phyloP scores from a whole-genome alignment of 345 rosid species.

The Salix dunnii region DNA sequence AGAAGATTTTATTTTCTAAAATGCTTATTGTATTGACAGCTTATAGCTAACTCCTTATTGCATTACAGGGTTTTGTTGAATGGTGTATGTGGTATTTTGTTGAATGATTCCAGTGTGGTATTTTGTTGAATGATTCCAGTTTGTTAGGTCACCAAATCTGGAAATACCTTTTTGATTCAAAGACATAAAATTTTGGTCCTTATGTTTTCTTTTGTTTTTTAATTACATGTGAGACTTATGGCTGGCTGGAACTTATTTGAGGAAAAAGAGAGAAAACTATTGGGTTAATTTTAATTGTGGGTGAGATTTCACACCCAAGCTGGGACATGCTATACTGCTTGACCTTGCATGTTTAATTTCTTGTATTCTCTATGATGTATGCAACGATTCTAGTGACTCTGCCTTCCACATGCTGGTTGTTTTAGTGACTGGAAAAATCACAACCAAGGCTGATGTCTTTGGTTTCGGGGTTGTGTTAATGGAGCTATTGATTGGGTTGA shows the following conservation, averaged over 20 bases:
- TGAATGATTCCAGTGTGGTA: neutral
- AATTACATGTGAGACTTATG: neutral
- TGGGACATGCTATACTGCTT: neutral
- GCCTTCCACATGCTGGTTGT: slow-evolving; percentile 8
- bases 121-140: neutral
- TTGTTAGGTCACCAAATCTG: neutral
- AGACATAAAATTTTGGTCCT: neutral
- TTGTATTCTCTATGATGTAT: neutral
- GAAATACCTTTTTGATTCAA: neutral
- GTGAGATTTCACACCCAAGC: neutral
- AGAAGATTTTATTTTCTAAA: neutral
- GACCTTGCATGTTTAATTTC: neutral
- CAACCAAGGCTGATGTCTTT: slow-evolving; percentile 73
- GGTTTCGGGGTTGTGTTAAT: slow-evolving; percentile 74
- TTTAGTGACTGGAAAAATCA: slow-evolving; percentile 71
- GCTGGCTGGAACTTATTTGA: neutral
- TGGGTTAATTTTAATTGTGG: neutral
- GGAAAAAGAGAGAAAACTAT: neutral
- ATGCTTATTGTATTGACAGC: neutral
- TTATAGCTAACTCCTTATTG: neutral
- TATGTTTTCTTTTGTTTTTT: no score
- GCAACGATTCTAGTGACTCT: neutral
- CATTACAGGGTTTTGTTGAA: neutral
- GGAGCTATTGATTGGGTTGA: slow-evolving; percentile 67
- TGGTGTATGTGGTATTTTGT: neutral